Percentiles rank a stretch among this genome's conserved stretches.
These are phyloP conservation scores for Amoeboradix gromovi DNA, from an alignment of 371 early-diverging fungal genomes.

Conservation along the genomic window DNA sequence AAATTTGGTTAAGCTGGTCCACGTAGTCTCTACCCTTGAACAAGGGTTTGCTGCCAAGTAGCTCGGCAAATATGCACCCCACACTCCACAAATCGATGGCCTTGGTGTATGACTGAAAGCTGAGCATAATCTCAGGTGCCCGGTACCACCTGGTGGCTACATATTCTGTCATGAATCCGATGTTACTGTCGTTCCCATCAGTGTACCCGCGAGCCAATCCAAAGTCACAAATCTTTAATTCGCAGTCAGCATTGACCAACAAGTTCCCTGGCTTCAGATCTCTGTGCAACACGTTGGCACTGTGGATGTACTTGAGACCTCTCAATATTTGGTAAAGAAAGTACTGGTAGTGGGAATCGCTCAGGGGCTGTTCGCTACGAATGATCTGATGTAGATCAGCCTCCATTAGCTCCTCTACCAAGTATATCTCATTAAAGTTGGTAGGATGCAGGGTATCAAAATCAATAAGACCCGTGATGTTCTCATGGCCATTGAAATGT, in stretches of 20 bases:
- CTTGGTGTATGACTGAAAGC: slow-evolving; percentile 69
- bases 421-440: slow-evolving; percentile 57
- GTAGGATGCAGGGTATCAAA: slow-evolving; percentile 39
- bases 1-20: slow-evolving; percentile 92
- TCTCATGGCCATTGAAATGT: slow-evolving; percentile 66
- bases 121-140: slow-evolving; percentile 90
- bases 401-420: slow-evolving; percentile 58
- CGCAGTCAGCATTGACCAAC: slow-evolving; percentile 89
- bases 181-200: slow-evolving; percentile 34
- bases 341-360: slow-evolving; percentile 88
- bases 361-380: slow-evolving; percentile 71
- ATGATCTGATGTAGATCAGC: slow-evolving; percentile 94
- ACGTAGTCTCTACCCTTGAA: slow-evolving; percentile 81
- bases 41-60: slow-evolving; percentile 56
- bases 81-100: slow-evolving; percentile 95
- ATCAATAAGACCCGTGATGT: slow-evolving; percentile 41
- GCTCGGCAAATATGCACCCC: slow-evolving; percentile 89
- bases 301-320: slow-evolving; percentile 89
- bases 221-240: slow-evolving; percentile 82
- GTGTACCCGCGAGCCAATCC: slow-evolving; percentile 74
- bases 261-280: slow-evolving; percentile 84
- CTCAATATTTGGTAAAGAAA: slow-evolving; percentile 88
- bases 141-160: slow-evolving; percentile 96
- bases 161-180: slow-evolving; percentile 77
- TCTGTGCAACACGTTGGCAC: slow-evolving; percentile 88